These are phyloP conservation scores for Amesomyces nigricolor DNA, from an alignment of 2,329 filamentous ascomycete species.

Conservation along the genomic window DNA sequence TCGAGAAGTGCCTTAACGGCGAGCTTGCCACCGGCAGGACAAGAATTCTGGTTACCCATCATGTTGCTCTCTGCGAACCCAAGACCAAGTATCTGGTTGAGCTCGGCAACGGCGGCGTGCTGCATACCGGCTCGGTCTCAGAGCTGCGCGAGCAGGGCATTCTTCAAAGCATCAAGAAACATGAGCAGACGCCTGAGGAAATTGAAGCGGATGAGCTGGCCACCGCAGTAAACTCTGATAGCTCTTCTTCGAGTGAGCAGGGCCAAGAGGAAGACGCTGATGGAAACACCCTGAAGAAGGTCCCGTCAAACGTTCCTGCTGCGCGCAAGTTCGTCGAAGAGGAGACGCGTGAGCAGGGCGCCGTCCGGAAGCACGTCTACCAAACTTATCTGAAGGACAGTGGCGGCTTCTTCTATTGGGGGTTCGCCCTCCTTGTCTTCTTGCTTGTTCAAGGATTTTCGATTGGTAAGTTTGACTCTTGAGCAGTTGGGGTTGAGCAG, in stretches of 20 bases:
- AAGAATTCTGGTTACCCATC: conserved; percentile 74
- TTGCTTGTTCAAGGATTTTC: conserved; percentile 48
- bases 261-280: conserved; percentile 37
- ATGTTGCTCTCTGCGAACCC: conserved; percentile 65
- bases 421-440: conserved; percentile 48
- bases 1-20: conserved; percentile 68
- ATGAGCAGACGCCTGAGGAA: conserved; percentile 45
- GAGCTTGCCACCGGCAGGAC: conserved; percentile 65
- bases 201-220: conserved; percentile 44
- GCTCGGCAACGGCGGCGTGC: conserved; percentile 61
- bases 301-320: conserved; percentile 45
- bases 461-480: conserved; percentile 38
- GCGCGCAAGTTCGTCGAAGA: conserved; percentile 68
- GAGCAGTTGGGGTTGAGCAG: background rate
- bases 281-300: conserved; percentile 42
- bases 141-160: conserved; percentile 57
- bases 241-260: conserved; percentile 37
- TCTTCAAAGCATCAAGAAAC: conserved; percentile 51
- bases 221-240: conserved; percentile 52
- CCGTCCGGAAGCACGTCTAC: conserved; percentile 64
- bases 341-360: conserved; percentile 65
- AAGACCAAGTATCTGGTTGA: conserved; percentile 70
- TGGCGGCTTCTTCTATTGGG: conserved; percentile 59
- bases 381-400: conserved; percentile 59
- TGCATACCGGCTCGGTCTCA: conserved; percentile 58